These are phyloP conservation scores for Candida suzukii DNA, from an alignment of 805 yeast genomes.

Conservation along the genomic window DNA sequence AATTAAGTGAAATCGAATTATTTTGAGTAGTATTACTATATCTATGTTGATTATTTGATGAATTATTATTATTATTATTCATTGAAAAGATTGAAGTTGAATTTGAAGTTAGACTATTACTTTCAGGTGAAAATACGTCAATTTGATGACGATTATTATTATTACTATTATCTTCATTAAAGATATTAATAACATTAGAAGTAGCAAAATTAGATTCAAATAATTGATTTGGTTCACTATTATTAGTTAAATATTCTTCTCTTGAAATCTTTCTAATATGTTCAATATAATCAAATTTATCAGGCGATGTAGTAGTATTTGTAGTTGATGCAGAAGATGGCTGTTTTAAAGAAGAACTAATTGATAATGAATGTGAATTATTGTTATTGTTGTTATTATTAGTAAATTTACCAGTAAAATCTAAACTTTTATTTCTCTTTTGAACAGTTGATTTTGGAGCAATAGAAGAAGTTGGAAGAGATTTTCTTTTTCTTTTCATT, in stretches of 20 bases:
- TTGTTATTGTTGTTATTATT: neutral
- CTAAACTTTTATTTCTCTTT: slow-evolving; percentile 8
- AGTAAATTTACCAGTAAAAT: slow-evolving; percentile 8
- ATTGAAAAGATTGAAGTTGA: slow-evolving; percentile 13
- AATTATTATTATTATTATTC: neutral
- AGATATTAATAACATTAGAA: slow-evolving; percentile 19
- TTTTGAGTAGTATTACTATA: neutral
- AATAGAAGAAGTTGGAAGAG: neutral
- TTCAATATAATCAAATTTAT: slow-evolving; percentile 28
- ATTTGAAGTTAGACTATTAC: slow-evolving; percentile 10
- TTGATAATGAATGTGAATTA: neutral
- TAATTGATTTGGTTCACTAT: slow-evolving; percentile 8
- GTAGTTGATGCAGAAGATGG: neutral
- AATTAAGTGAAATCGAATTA: neutral
- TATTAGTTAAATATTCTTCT: slow-evolving; percentile 25
- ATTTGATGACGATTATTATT: neutral
- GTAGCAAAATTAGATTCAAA: slow-evolving; percentile 8
- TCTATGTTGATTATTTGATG: neutral
- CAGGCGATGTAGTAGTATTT: slow-evolving; percentile 10
- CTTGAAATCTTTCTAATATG: slow-evolving; percentile 29
- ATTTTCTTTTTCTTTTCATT: slow-evolving; percentile 14
- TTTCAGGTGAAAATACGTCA: slow-evolving; percentile 7
- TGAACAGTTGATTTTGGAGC: neutral
- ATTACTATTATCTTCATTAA: slow-evolving; percentile 7
- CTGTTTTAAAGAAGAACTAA: neutral